Base-by-base conservation (phyloP, 1,284 basidiomycete species). In the Cryptococcus sp. region DNA sequence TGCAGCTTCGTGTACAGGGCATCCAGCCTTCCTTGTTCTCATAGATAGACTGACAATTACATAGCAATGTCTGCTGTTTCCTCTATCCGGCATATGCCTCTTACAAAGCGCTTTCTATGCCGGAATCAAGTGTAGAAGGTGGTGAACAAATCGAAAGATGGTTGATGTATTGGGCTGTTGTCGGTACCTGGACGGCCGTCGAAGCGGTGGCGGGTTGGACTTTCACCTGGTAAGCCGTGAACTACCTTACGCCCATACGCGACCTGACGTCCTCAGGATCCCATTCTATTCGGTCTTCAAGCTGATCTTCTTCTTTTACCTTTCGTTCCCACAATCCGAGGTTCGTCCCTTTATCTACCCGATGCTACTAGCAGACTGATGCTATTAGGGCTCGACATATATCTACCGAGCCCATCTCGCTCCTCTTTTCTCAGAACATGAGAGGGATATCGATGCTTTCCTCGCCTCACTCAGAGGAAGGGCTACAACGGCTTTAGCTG, bases 221-320 rank as follows among this genome's bases (percentile, higher is more conserved):
- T 46, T 76, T 89, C 49, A 83, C 82, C 68, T 89, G 88, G 88
- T 86, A 70, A 63, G 83, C 78, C 30, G 15, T 33, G 14, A n/a
- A n/a, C 8, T n/a, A 35, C 6, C 3, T 34, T 49, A 33, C 31
- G 43, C 30, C 49, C 3, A 48, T 32, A 7, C 23, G 11, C 47
- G 38, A 32, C 49, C 30, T n/a, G 33, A 49, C 23, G 13, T 46
- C 8, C 7, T 37, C 56, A 89, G 88, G 86, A 72, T 90, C 47
- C 88, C 89, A 3, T 87, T 90, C 72, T 90, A 90, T 72, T 87
- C 84, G 80, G 83, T 89, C 65, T 56, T 83, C 62, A 86, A 89
- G 66, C 86, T 85, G 6, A 35, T 83, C 10, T 82, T 89, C 70
- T 77, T 90, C 33, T 79, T 90, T 32, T 90, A 86, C 77, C 75